A percentile compares a stretch with the other conserved stretches of the same genome.
Conservation (phyloP, 768 basidiomycete genomes). For the Asterophora lycoperdoides region DNA sequence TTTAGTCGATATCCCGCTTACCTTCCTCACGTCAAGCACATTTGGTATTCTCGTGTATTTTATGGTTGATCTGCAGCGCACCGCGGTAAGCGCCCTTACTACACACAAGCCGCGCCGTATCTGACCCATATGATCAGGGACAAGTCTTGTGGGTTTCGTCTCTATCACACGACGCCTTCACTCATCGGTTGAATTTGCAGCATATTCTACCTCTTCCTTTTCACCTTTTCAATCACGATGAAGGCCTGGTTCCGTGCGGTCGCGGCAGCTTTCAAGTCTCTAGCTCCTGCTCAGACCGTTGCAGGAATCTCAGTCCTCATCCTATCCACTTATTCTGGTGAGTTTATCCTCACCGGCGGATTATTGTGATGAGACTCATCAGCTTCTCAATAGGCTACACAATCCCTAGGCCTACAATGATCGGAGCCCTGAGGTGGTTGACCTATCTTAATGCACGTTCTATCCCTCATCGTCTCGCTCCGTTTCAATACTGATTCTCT, state of each 20-base stretch:
- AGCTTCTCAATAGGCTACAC: slow-evolving; percentile 38
- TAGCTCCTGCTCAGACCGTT: slow-evolving; percentile 57
- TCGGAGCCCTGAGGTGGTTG: slow-evolving; percentile 66
- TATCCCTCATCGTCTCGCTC: neutral
- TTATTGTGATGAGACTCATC: neutral
- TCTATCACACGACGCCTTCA: neutral
- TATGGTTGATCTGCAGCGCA: slow-evolving; percentile 52
- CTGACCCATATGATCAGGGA: slow-evolving; percentile 6
- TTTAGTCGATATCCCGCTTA: slow-evolving; percentile 59
- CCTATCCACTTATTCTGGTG: slow-evolving; percentile 47
- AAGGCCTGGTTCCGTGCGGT: slow-evolving; percentile 72
- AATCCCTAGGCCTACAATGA: slow-evolving; percentile 60
- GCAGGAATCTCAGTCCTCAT: slow-evolving; percentile 39
- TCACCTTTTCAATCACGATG: slow-evolving; percentile 59
- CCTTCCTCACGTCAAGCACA: slow-evolving; percentile 39
- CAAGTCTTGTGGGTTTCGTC: slow-evolving; percentile 60
- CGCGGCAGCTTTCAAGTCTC: slow-evolving; percentile 53
- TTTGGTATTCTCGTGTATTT: slow-evolving; percentile 58
- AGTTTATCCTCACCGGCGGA: slow-evolving; percentile 17
- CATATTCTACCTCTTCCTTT: slow-evolving; percentile 53
- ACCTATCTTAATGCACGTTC: slow-evolving; percentile 54
- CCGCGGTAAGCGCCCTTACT: slow-evolving; percentile 25
- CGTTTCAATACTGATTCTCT: slow-evolving; percentile 2
- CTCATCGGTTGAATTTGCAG: slow-evolving; percentile 27
- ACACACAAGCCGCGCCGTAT: neutral